Conservation (phyloP, 169 alveolate species). For the Plasmodium vinckei region DNA sequence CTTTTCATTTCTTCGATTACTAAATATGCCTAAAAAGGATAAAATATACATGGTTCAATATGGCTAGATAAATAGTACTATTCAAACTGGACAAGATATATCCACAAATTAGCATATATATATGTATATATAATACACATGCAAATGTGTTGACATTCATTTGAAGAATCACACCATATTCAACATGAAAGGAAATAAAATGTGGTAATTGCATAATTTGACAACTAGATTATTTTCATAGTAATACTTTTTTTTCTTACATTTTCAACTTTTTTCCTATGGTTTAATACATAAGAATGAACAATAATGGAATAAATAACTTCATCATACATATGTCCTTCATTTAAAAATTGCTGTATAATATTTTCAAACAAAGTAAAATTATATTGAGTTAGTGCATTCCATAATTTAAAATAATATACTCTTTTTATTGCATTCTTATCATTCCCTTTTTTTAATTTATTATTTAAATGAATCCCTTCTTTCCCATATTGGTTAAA, state of each 20-base stretch:
- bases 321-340: conserved; percentile 85
- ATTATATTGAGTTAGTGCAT: conserved; percentile 73
- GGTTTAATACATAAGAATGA: conserved; percentile 83
- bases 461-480: conserved; percentile 52
- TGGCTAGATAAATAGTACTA: too few relatives aligned
- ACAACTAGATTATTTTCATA: too few relatives aligned
- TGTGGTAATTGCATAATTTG: too few relatives aligned
- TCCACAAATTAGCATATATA: too few relatives aligned
- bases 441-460: conserved; percentile 56
- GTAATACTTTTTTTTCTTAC: conserved; percentile 37
- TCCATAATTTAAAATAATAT: conserved; percentile 73
- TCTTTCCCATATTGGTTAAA: conserved; percentile 58
- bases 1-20: conserved; percentile 90
- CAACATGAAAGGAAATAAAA: too few relatives aligned
- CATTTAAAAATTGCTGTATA: conserved; percentile 69
- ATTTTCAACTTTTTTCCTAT: conserved; percentile 79
- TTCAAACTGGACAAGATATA: too few relatives aligned
- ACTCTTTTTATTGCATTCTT: conserved; percentile 67
- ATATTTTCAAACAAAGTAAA: conserved; percentile 65
- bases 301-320: conserved; percentile 87
- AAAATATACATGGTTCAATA: background rate
- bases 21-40: conserved; percentile 80
- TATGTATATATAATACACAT: too few relatives aligned
- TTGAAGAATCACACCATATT: too few relatives aligned
- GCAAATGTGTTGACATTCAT: too few relatives aligned